Conservation (phyloP, 129 eudicot genomes). For the Glebionis coronaria region DNA sequence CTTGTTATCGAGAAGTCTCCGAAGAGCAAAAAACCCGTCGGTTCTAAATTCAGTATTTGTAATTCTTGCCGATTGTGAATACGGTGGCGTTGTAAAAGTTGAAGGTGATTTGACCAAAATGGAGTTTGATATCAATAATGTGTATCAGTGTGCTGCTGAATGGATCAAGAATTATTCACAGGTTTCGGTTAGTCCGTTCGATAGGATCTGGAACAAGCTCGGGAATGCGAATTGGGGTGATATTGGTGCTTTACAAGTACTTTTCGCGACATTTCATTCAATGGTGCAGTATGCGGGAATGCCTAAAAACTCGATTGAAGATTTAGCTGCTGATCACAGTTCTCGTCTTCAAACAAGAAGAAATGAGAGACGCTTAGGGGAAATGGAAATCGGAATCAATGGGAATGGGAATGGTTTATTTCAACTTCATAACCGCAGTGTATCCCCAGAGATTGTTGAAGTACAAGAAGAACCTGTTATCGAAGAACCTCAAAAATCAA, state of each 20-base stretch:
- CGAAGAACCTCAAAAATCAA: constrained; percentile 41
- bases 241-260: constrained; percentile 84
- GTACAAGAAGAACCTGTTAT: constrained; percentile 64
- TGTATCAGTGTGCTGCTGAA: constrained; percentile 75
- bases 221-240: constrained; percentile 98
- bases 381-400: constrained; percentile 52
- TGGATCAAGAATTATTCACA: constrained; percentile 67
- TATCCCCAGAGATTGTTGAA: constrained; percentile 94
- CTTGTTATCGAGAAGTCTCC: constrained; percentile 70
- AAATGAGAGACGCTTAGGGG: constrained; percentile 70
- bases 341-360: constrained; percentile 90
- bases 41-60: constrained; percentile 66
- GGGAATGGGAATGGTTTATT: constrained; percentile 35
- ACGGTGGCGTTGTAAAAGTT: constrained; percentile 81
- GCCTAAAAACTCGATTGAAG: constrained; percentile 81
- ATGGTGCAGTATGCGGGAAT: constrained; percentile 67
- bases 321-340: constrained; percentile 94
- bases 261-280: constrained; percentile 86
- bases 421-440: constrained; percentile 54
- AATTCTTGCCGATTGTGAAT: constrained; percentile 69
- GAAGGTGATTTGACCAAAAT: constrained; percentile 90
- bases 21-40: constrained; percentile 49
- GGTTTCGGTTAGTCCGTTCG: constrained; percentile 77
- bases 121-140: constrained; percentile 61
- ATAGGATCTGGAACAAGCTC: constrained; percentile 89